A percentile compares a stretch with the other conserved stretches of the same genome.
Conservation (phyloP, 495 filamentous ascomycete species). For the Xylaria bambusicola region DNA sequence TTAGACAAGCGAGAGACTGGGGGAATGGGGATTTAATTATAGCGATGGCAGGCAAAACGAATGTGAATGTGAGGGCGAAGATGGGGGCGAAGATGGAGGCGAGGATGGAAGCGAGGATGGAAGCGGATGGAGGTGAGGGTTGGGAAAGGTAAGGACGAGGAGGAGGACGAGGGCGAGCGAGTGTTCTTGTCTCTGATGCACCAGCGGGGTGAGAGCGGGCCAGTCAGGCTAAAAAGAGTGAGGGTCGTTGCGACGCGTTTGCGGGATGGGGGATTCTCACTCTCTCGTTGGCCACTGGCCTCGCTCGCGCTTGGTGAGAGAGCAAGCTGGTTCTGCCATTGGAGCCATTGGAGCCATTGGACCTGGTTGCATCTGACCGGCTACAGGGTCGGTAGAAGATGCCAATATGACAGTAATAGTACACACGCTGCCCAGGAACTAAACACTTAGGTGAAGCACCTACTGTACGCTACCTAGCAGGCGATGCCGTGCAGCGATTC, state of each 20-base stretch:
- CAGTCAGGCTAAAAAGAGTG: conserved; percentile 22
- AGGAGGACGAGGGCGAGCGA: not conserved
- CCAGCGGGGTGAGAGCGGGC: not conserved
- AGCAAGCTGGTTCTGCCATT: conserved; percentile 11
- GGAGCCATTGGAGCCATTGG: too few relatives aligned
- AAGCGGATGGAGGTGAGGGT: too few relatives aligned
- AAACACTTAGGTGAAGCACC: too few relatives aligned
- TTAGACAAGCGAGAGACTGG: not conserved
- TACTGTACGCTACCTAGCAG: conserved; percentile 6
- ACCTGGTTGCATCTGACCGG: conserved; percentile 12
- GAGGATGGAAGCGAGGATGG: not conserved
- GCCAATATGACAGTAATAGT: too few relatives aligned
- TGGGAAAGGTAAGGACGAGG: conserved; percentile 7
- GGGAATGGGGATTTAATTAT: too few relatives aligned
- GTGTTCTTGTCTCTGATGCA: conserved; percentile 28
- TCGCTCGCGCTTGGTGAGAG: too few relatives aligned
- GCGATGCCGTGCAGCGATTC: conserved; percentile 6
- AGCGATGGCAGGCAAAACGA: conserved; percentile 23
- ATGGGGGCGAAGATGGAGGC: conserved; percentile 21
- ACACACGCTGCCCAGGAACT: too few relatives aligned
- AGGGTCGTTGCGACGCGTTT: conserved; percentile 23
- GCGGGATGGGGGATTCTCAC: not conserved
- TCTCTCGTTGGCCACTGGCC: too few relatives aligned
- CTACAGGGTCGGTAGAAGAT: not conserved
- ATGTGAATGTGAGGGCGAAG: conserved; percentile 21